Evolutionary conservation across 2,329 filamentous ascomycete species (phyloP), one percentile per base, ranked within the genome.

Genomic region (Arthrobotrys conoides): DNA sequence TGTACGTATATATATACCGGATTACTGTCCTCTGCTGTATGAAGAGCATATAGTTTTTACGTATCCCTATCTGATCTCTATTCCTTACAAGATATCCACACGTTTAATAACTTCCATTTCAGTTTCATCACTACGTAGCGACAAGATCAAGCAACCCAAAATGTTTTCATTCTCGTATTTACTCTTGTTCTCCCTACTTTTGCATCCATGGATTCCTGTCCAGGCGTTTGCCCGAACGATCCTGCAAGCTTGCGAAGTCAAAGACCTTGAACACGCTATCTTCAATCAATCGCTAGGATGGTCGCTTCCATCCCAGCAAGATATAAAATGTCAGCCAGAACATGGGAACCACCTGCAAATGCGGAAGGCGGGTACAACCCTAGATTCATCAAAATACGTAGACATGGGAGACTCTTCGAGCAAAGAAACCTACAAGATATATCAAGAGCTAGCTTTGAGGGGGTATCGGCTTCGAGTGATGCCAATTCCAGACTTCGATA

Each of bases 401-500:
- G 1, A 20, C 1, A 41, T 41, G 33, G 30, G 3, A 1, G 36
- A 44, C 14, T 2, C 12, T n/a, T 44, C 16, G 5, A n/a, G 9
- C 2, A 1, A 10, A 27, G 14, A 61, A 3, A 0, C 9, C 10
- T 6, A 44, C n/a, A 10, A 12, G 10, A 12, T 1, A 2, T 61
- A 61, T 44, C 18, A 9, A 44, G 12, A 61, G 6, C 20, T 61
- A 30, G 57, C 57, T 16, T 18, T 44, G 18, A 61, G 41, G 27
- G 57, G 57, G 6, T 44, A 61, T n/a, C 3, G 5, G 5, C 33
- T 61, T 3, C 57, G 57, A 44, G 20, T 8, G 12, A 24, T 44
- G 36, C 36, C 57, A 16, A 44, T 24, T 9, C 36, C 36, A 1
- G 9, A 41, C 3, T 18, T 4, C 3, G 57, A 61, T n/a, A 4